phyloP scores from a whole-genome alignment of 73 alveolate genomes.

The Uronychia binucleata region DNA sequence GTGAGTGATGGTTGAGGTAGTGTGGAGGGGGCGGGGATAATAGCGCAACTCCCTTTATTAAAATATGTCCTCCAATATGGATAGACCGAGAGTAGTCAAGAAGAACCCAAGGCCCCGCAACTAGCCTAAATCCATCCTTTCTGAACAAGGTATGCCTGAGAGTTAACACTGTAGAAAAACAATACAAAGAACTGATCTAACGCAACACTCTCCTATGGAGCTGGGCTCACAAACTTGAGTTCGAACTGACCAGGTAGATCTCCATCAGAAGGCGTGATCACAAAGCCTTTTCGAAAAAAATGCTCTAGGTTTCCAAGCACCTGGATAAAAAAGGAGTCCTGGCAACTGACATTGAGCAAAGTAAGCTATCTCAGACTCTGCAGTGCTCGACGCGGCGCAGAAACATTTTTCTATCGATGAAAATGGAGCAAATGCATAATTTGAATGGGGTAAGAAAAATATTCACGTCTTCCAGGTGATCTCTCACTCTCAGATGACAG shows the following conservation, averaged over 20 bases:
- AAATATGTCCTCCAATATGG: conserved; percentile 1
- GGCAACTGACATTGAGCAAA: not conserved
- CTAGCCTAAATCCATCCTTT: not conserved
- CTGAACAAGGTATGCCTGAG: not conserved
- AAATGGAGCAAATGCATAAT: not conserved
- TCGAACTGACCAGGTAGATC: not conserved
- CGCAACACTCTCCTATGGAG: conserved; percentile 1
- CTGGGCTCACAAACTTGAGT: not conserved
- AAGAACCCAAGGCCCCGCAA: not conserved
- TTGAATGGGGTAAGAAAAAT: not conserved
- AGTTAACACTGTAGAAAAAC: not conserved
- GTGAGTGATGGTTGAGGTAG: too few species aligned
- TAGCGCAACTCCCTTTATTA: not conserved
- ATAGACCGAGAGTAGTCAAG: not conserved
- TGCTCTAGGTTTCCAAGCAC: not conserved
- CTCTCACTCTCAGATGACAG: not conserved
- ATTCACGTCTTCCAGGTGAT: not conserved
- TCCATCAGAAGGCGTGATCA: not conserved
- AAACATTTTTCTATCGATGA: not conserved
- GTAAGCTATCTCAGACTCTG: not conserved
- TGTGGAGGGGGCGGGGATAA: conserved; percentile 5
- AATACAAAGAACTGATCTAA: not conserved
- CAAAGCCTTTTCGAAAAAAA: not conserved
- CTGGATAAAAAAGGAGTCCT: not conserved
- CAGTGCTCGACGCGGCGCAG: not conserved